Evolutionary conservation across 2,329 filamentous ascomycete species (phyloP).

Genomic region (Karstenula rhodostoma): DNA sequence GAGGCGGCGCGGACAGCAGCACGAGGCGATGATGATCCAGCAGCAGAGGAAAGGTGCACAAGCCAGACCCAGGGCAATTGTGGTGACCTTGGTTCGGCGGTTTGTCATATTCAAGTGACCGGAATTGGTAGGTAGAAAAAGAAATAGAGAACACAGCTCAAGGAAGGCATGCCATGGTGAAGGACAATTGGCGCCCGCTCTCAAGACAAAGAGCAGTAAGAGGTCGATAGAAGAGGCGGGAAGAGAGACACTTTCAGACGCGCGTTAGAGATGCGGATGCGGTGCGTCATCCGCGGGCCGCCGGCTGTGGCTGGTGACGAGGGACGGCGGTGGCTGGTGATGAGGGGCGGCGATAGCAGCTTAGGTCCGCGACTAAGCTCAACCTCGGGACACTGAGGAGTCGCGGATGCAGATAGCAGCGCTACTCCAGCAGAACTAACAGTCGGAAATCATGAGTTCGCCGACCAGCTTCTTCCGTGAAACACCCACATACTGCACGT

Average conservation of each 20-base stretch:
- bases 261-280: too few relatives aligned
- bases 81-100: slow-evolving; percentile 15
- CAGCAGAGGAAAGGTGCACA: slow-evolving; percentile 30
- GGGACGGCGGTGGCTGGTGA: too few relatives aligned
- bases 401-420: slow-evolving; percentile 6
- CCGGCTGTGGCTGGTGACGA: too few relatives aligned
- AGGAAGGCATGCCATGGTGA: slow-evolving; percentile 11
- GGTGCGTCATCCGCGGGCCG: too few relatives aligned
- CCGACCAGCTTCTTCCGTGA: neutral
- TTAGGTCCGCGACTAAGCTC: neutral
- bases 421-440: neutral
- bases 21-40: slow-evolving; percentile 28
- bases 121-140: neutral
- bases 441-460: neutral
- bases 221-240: neutral
- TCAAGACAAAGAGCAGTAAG: neutral
- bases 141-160: neutral
- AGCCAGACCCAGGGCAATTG: slow-evolving; percentile 24
- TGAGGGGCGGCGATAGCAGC: neutral
- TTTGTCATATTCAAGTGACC: slow-evolving; percentile 17
- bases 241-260: neutral
- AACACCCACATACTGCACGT: neutral
- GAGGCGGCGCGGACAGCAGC: slow-evolving; percentile 28
- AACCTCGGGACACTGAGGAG: slow-evolving; percentile 22
- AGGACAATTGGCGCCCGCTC: neutral